Conservation (phyloP, 208 protist species). For the Willaertia magna region DNA sequence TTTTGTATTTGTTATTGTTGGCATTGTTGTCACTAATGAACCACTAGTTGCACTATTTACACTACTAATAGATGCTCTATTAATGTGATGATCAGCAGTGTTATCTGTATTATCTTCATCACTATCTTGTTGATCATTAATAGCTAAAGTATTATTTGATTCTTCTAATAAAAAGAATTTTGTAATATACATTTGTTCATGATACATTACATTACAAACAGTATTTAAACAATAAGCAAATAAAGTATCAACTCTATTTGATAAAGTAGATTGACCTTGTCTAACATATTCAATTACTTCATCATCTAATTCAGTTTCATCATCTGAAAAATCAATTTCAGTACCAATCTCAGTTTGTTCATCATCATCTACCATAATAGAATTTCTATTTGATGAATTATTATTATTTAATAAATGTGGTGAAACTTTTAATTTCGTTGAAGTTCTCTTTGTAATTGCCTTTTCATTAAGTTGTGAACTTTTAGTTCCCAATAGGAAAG, state of each 20-base stretch:
- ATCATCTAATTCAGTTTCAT: not conserved
- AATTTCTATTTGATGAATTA: not conserved
- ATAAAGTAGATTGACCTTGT: not conserved
- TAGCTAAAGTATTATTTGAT: not conserved
- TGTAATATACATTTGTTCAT: not conserved
- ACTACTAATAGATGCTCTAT: too few relatives aligned
- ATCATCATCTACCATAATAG: not conserved
- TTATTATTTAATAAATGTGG: too few relatives aligned
- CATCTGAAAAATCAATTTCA: not conserved
- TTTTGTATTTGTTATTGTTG: not conserved
- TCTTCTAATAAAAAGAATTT: not conserved
- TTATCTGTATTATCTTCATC: not conserved
- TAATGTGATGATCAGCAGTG: not conserved
- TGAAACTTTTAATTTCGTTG: not conserved
- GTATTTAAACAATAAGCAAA: not conserved
- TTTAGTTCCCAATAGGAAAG: not conserved
- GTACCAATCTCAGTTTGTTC: not conserved
- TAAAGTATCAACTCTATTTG: not conserved
- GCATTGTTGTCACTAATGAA: too few relatives aligned
- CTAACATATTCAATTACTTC: not conserved
- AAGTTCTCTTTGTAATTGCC: not conserved
- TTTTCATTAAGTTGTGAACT: not conserved
- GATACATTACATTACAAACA: not conserved
- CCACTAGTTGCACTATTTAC: not conserved
- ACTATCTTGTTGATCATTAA: not conserved